Percentiles rank a stretch among this genome's conserved stretches.
phyloP scores from a whole-genome alignment of 1,284 basidiomycete species.

The Ganoderma meredithae region DNA sequence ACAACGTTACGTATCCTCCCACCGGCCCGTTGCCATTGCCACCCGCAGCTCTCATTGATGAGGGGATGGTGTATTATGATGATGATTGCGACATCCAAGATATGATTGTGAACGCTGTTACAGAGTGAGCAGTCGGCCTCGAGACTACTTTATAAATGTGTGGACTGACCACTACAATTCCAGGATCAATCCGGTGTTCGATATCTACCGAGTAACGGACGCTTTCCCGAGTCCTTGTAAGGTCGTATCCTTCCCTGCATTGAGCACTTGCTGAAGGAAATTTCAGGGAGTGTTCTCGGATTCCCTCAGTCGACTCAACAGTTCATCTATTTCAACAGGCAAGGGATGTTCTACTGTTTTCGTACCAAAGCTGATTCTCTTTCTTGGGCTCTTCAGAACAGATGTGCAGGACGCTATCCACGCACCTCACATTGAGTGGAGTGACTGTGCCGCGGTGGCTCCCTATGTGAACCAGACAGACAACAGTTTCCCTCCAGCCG shows the following conservation, averaged over 20 bases:
- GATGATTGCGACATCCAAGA: slow-evolving; percentile 53
- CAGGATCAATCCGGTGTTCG: slow-evolving; percentile 65
- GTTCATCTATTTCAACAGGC: slow-evolving; percentile 53
- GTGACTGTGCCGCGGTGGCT: slow-evolving; percentile 42
- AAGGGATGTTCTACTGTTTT: slow-evolving; percentile 38
- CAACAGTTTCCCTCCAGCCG: neutral
- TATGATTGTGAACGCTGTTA: slow-evolving; percentile 41
- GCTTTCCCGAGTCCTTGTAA: slow-evolving; percentile 45
- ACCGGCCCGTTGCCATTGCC: slow-evolving; percentile 57
- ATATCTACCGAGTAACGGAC: slow-evolving; percentile 49
- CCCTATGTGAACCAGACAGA: neutral
- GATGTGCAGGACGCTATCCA: slow-evolving; percentile 68
- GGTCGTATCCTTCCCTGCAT: neutral
- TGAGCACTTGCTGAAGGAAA: slow-evolving; percentile 32
- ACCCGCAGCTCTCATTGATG: slow-evolving; percentile 41
- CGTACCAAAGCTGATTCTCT: neutral
- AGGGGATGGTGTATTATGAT: slow-evolving; percentile 34
- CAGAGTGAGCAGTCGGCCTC: slow-evolving; percentile 48
- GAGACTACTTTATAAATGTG: neutral
- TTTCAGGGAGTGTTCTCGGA: slow-evolving; percentile 59
- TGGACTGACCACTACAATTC: neutral
- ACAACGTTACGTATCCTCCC: slow-evolving; percentile 50
- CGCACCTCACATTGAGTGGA: slow-evolving; percentile 65
- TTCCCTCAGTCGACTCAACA: slow-evolving; percentile 61
- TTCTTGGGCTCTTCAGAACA: neutral